Base-by-base conservation (phyloP, 2,329 filamentous ascomycete genomes). In the Fusarium vanettenii region DNA sequence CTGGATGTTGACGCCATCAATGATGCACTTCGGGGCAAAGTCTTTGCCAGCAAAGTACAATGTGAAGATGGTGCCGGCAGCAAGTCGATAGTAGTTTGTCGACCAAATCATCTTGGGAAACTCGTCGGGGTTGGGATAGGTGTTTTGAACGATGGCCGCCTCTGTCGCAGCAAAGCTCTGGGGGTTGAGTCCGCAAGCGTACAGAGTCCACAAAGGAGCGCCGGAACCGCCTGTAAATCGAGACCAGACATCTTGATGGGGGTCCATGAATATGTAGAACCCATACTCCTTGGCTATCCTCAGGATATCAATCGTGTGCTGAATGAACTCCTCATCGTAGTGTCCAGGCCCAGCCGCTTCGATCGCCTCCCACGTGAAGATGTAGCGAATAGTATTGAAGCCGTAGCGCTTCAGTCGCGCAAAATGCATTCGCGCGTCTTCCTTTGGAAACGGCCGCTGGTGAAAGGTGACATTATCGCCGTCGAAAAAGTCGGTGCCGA, bases 51-150 rank as follows among this genome's bases (percentile, higher is more conserved):
- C 95, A 82, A 97, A 99, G 85, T 98, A 99, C 61, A 98, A 85
- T 0, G 96, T 98, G 81, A 98, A 98, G 76, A 98, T 95, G 55
- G 95, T 95, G 75, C 95, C 94, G 60, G 93, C 94, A 4, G 93
- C 95, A 60, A 98, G 87, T 27, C 97, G 91, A 71, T 91, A 93
- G 83, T 99, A 99, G 81, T 99, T 99, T 61, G 97, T 98, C 18
- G 96, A 95, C 97, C 97, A 99, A 67, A 98, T 96, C 97, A 99
- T 99, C 85, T 98, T 98, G 27, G 97, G 97, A 76, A 96, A 99
- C 1, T 92, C 89, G 29, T 92, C 92, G 10, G 95, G 95, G 22
- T 97, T 90, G 11, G 94, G 92, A 80, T 94, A 98, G 2, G 94
- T 97, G 80, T 98, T 99, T 63, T 99, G 97, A 8, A 99, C 96